phyloP scores from a whole-genome alignment of 805 yeast species.

The Candida wancherniae region DNA sequence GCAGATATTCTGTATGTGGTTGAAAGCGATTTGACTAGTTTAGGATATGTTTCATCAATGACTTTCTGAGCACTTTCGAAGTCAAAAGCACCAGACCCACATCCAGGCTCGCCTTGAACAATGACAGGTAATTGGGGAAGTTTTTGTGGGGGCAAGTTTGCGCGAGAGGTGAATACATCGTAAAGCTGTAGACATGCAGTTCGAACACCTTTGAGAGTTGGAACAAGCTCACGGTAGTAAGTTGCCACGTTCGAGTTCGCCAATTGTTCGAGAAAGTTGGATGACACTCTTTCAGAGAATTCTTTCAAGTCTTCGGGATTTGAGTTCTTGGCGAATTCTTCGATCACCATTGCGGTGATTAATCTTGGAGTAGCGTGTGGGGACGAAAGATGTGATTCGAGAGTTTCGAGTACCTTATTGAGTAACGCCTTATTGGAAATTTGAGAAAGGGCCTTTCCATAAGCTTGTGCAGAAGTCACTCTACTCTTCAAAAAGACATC shows the following conservation, averaged over 20 bases:
- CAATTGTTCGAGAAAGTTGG: constrained; percentile 32
- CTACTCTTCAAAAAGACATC: constrained; percentile 73
- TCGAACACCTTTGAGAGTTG: constrained; percentile 77
- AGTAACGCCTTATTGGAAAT: constrained; percentile 39
- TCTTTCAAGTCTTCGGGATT: constrained; percentile 14
- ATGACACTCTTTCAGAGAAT: constrained; percentile 21
- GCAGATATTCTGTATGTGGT: constrained; percentile 69
- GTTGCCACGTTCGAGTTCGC: constrained; percentile 44
- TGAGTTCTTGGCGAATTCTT: constrained; percentile 53
- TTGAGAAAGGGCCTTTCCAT: constrained; percentile 60
- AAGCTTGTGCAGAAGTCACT: constrained; percentile 67
- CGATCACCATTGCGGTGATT: constrained; percentile 60
- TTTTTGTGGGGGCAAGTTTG: constrained; percentile 63
- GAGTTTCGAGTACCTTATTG: constrained; percentile 30
- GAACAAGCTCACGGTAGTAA: constrained; percentile 76
- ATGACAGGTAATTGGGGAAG: constrained; percentile 82
- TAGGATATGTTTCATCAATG: constrained; percentile 57
- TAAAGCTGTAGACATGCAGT: constrained; percentile 82
- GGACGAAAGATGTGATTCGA: constrained; percentile 46
- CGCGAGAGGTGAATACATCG: constrained; percentile 70
- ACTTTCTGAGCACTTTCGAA: constrained; percentile 72
- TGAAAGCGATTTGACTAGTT: constrained; percentile 55
- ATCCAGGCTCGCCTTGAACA: constrained; percentile 90
- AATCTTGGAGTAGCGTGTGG: constrained; percentile 80
- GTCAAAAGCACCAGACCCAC: constrained; percentile 91